A percentile compares a stretch with the other conserved stretches of the same genome.
These are phyloP conservation scores for Pseudogymnoascus sp. DNA, from an alignment of 2,329 filamentous ascomycete species.

Conservation along the genomic window DNA sequence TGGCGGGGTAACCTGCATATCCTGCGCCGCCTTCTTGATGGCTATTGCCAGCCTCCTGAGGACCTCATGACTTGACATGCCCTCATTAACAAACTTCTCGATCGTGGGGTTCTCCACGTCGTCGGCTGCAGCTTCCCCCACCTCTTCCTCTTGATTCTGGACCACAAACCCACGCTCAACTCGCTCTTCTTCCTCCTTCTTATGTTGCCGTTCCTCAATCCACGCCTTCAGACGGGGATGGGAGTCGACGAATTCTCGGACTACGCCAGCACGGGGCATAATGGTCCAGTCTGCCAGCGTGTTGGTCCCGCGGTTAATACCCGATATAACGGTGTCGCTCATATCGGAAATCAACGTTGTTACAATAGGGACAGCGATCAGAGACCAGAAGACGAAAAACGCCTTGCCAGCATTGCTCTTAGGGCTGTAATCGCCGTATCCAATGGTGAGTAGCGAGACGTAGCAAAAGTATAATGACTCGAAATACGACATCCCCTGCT, in stretches of 20 bases:
- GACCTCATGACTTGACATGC: constrained; percentile 32
- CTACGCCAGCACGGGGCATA: constrained; percentile 53
- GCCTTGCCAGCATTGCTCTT: constrained; percentile 58
- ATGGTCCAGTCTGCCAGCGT: constrained; percentile 58
- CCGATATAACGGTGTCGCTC: constrained; percentile 55
- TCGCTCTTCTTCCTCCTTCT: constrained; percentile 37
- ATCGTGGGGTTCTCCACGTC: constrained; percentile 11
- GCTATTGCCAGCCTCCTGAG: constrained; percentile 47
- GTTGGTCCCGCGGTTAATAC: constrained; percentile 56
- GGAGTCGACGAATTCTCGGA: constrained; percentile 41
- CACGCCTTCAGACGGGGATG: constrained; percentile 37
- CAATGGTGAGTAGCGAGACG: constrained; percentile 60
- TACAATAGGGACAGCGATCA: constrained; percentile 63
- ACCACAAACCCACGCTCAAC: constrained; percentile 29
- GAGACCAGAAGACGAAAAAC: constrained; percentile 65
- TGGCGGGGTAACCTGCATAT: constrained; percentile 39
- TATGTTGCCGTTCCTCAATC: constrained; percentile 33
- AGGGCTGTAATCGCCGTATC: constrained; percentile 61
- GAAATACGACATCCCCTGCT: constrained; percentile 53
- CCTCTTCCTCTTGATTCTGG: constrained; percentile 29
- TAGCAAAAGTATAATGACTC: constrained; percentile 64
- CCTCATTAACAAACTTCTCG: constrained; percentile 1
- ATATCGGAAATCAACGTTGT: constrained; percentile 59
- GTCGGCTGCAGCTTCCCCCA: constrained; percentile 11
- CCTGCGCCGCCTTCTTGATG: constrained; percentile 49